Evolutionary conservation across 192 early-diverging fungal genomes (phyloP).

Genomic region (Rhizoclosmatium sp.): DNA sequence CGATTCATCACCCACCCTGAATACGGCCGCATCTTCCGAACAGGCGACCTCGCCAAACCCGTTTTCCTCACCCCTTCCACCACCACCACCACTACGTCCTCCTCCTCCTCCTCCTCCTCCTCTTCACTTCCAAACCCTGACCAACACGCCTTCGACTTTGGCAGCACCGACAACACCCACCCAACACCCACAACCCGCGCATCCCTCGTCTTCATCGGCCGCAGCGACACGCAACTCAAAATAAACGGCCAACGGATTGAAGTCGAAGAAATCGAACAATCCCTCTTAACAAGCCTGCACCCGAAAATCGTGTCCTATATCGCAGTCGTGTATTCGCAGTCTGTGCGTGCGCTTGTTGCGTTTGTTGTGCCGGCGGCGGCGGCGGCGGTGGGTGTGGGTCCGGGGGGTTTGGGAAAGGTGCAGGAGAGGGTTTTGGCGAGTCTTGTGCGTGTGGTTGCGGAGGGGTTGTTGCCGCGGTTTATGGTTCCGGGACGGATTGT

Average conservation of each 20-base stretch:
- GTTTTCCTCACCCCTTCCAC: not conserved
- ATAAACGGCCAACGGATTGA: slow-evolving; percentile 36
- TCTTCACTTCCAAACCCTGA: too few relatives aligned
- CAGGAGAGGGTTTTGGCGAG: not conserved
- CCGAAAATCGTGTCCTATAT: not conserved
- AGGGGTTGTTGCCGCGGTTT: slow-evolving; percentile 8
- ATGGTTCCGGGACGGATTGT: slow-evolving; percentile 33
- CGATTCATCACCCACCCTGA: slow-evolving; percentile 30
- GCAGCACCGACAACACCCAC: too few relatives aligned
- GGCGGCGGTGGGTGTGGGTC: not conserved
- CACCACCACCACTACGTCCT: too few relatives aligned
- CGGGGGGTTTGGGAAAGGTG: not conserved
- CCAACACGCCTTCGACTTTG: too few relatives aligned
- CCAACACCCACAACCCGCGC: too few relatives aligned
- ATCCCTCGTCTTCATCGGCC: slow-evolving; percentile 29
- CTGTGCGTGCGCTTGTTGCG: slow-evolving; percentile 8
- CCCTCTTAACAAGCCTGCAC: not conserved
- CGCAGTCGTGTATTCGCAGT: slow-evolving; percentile 27
- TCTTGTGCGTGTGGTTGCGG: slow-evolving; percentile 7
- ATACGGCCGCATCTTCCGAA: slow-evolving; percentile 22
- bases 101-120: too few relatives aligned
- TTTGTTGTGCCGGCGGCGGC: slow-evolving; percentile 20
- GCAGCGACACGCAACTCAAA: slow-evolving; percentile 35
- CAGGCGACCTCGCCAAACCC: slow-evolving; percentile 29
- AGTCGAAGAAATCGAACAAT: slow-evolving; percentile 37